phyloP scores from a whole-genome alignment of 1,284 basidiomycete genomes.

The Ustilago curta region DNA sequence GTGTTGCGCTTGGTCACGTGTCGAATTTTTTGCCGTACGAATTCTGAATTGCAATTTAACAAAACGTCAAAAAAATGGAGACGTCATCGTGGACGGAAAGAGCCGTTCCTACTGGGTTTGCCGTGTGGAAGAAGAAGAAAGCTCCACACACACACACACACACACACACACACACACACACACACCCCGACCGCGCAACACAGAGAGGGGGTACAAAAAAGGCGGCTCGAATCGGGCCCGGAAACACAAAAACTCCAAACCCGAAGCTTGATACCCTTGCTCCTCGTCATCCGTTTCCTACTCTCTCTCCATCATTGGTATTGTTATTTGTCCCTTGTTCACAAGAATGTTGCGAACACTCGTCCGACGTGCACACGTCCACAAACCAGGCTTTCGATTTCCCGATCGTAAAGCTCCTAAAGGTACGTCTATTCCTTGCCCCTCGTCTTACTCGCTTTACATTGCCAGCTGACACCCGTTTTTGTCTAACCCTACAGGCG shows the following conservation, averaged over 20 bases:
- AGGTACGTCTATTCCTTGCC: slow-evolving; percentile 29
- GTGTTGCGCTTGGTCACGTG: slow-evolving; percentile 1
- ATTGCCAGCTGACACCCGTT: not conserved
- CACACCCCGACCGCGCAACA: no score
- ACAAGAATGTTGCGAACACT: slow-evolving; percentile 61
- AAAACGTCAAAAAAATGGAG: slow-evolving; percentile 1
- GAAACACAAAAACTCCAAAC: no score
- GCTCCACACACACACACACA: no score
- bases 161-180: no score
- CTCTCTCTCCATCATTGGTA: no score
- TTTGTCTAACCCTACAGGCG: slow-evolving; percentile 18
- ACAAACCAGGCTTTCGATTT: slow-evolving; percentile 60
- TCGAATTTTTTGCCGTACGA: not conserved
- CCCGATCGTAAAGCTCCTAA: slow-evolving; percentile 59
- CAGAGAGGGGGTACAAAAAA: no score
- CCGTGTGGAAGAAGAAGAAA: not conserved
- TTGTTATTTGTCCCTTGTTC: no score
- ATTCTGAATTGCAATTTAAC: not conserved
- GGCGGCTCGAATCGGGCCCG: no score
- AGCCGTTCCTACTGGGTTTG: no score
- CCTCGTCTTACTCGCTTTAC: not conserved
- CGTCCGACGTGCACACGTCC: slow-evolving; percentile 50
- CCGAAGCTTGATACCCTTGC: no score
- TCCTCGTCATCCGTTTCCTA: no score
- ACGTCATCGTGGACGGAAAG: slow-evolving; percentile 20